phyloP scores from a whole-genome alignment of 345 rosid genomes.

The Eucalyptus pauciflora region DNA sequence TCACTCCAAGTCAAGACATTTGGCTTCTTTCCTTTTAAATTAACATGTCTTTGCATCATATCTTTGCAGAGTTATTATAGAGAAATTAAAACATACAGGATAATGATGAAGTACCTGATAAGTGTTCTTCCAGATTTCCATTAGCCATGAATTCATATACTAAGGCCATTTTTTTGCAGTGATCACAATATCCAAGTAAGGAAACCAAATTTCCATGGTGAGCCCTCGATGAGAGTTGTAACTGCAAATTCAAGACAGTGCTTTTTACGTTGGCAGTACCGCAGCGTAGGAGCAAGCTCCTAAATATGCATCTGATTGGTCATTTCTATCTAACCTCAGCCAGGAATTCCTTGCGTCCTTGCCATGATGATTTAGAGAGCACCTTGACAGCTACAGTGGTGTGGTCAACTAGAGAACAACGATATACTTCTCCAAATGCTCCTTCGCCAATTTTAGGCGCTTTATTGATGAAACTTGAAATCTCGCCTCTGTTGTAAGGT shows the following conservation, averaged over 20 bases:
- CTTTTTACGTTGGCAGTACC: too few species aligned
- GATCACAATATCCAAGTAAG: constrained; percentile 19
- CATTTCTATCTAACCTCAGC: constrained; percentile 5
- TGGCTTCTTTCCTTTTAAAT: too few species aligned
- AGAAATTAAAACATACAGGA: background rate
- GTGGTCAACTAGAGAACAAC: background rate
- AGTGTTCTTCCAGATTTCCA: constrained; percentile 13
- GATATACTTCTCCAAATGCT: constrained; percentile 14
- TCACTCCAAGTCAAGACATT: background rate
- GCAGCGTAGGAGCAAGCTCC: background rate
- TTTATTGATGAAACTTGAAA: too few species aligned
- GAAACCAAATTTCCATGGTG: constrained; percentile 16
- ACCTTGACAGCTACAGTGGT: constrained; percentile 15
- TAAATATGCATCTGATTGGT: background rate
- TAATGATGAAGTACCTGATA: constrained; percentile 6
- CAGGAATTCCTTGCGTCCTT: constrained; percentile 15
- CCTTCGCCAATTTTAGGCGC: constrained; percentile 1
- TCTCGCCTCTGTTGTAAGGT: too few species aligned
- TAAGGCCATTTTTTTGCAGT: constrained; percentile 2
- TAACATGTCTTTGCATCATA: too few species aligned
- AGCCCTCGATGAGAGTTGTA: background rate
- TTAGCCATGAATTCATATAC: constrained; percentile 23
- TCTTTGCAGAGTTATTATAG: background rate
- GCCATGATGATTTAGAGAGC: constrained; percentile 2
- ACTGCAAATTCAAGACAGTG: too few species aligned